phyloP scores from a whole-genome alignment of 2,329 filamentous ascomycete genomes.

The Fusarium ambrosium region DNA sequence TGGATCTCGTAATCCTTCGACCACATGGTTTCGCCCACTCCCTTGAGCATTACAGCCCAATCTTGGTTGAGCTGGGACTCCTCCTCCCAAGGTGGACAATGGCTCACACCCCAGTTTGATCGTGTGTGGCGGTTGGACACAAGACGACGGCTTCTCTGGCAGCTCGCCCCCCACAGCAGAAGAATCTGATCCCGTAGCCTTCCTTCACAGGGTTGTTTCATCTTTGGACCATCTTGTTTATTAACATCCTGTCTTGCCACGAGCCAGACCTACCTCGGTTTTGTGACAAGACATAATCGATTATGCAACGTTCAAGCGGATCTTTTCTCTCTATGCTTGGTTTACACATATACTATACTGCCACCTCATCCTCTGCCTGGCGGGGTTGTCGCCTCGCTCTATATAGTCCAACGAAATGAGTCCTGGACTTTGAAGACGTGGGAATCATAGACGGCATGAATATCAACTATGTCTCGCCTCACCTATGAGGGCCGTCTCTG shows the following conservation, averaged over 20 bases:
- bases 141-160: not conserved
- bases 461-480: not conserved
- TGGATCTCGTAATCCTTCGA: no score
- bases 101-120: no score
- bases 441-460: not conserved
- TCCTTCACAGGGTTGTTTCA: not conserved
- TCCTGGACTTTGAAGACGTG: not conserved
- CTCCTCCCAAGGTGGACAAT: no score
- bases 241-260: not conserved
- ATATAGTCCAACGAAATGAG: not conserved
- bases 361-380: not conserved
- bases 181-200: not conserved
- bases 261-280: not conserved
- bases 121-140: no score
- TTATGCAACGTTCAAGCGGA: not conserved
- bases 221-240: not conserved
- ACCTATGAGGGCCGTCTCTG: not conserved
- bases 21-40: no score
- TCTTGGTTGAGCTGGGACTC: no score
- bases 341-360: not conserved
- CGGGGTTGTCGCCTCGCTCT: not conserved
- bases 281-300: not conserved
- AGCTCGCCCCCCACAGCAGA: not conserved
- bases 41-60: no score
- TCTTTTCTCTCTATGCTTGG: not conserved